phyloP scores from a whole-genome alignment of 176 grass and related monocot genomes.

The Triticum aestivum region DNA sequence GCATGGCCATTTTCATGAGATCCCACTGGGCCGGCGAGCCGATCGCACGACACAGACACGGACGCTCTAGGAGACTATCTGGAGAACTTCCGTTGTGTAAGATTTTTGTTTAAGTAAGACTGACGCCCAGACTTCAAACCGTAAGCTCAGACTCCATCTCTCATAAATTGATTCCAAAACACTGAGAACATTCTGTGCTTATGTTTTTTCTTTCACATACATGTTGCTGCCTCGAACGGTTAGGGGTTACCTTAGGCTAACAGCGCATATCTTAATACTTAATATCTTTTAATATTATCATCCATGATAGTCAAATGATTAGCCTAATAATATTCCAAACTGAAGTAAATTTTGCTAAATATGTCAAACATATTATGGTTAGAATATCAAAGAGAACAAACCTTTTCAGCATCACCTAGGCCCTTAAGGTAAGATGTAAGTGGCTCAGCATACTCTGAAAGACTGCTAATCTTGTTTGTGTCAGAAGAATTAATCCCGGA shows the following conservation, averaged over 20 bases:
- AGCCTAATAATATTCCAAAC: conserved; percentile 1
- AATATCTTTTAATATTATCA: neutral
- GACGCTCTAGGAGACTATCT: neutral
- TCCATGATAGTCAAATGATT: neutral
- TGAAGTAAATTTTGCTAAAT: conserved; percentile 22
- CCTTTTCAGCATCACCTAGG: conserved; percentile 77
- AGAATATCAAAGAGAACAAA: conserved; percentile 28
- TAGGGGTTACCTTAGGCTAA: neutral
- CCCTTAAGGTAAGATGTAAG: conserved; percentile 72
- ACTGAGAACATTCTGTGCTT: neutral
- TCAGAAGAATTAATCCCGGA: conserved; percentile 86
- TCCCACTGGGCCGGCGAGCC: neutral
- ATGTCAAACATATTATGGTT: neutral
- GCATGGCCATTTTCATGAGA: neutral
- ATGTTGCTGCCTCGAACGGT: neutral
- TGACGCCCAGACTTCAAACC: neutral
- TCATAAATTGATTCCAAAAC: neutral
- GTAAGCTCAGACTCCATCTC: neutral
- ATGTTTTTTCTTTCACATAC: neutral
- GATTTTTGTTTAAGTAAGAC: neutral
- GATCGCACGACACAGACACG: neutral
- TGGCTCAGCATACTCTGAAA: conserved; percentile 76
- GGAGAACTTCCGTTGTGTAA: neutral
- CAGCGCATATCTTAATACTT: neutral
- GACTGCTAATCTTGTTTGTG: conserved; percentile 73